Percentiles rank a stretch among this genome's conserved stretches.
phyloP scores from a whole-genome alignment of 345 rosid species.

The Turritis glabra region DNA sequence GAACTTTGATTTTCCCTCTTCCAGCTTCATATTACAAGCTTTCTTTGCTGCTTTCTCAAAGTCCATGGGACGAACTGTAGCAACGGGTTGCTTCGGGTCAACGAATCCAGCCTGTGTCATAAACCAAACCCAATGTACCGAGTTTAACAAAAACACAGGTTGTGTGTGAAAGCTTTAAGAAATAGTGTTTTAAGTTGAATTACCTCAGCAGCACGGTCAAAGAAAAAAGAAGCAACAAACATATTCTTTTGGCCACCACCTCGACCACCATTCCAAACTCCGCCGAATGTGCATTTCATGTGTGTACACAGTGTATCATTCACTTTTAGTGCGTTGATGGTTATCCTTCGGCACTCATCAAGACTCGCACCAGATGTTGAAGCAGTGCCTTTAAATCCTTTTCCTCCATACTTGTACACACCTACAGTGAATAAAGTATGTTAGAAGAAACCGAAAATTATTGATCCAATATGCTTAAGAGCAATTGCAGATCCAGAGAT shows the following conservation, averaged over 20 bases:
- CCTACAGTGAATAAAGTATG: constrained; percentile 43
- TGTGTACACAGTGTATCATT: constrained; percentile 79
- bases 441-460: neutral
- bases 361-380: constrained; percentile 67
- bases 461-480: neutral
- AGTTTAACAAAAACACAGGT: neutral
- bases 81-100: constrained; percentile 62
- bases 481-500: neutral
- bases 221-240: constrained; percentile 95
- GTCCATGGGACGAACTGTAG: constrained; percentile 70
- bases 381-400: constrained; percentile 53
- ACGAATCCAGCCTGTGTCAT: constrained; percentile 72
- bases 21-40: constrained; percentile 77
- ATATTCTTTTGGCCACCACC: constrained; percentile 95
- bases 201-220: constrained; percentile 98
- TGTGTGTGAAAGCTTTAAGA: neutral
- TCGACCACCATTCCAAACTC: constrained; percentile 98
- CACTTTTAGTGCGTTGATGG: constrained; percentile 75
- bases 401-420: constrained; percentile 75
- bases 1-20: constrained; percentile 60
- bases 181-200: neutral
- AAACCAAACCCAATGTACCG: neutral
- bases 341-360: constrained; percentile 70
- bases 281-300: constrained; percentile 95
- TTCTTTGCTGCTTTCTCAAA: constrained; percentile 81